Conservation (phyloP, 2,329 filamentous ascomycete species). For the Paecilomyces sp. region DNA sequence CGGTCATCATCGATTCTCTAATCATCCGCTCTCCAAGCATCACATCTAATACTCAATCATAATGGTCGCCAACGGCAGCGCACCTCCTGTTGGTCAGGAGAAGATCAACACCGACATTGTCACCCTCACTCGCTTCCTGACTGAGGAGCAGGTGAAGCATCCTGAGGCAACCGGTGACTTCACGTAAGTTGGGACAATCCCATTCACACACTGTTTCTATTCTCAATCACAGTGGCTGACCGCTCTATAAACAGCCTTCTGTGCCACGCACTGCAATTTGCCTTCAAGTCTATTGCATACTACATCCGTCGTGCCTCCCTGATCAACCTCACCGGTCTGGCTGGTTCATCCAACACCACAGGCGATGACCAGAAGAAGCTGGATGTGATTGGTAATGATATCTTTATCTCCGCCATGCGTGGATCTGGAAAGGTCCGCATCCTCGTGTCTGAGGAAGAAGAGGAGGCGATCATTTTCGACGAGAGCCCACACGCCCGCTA, state of each 20-base stretch:
- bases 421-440: slow-evolving; percentile 85
- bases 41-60: slow-evolving; percentile 24
- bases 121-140: slow-evolving; percentile 90
- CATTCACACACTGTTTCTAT: neutral
- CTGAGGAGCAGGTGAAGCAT: slow-evolving; percentile 90
- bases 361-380: slow-evolving; percentile 99
- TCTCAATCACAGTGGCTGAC: neutral
- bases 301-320: slow-evolving; percentile 95
- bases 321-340: slow-evolving; percentile 91
- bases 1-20: slow-evolving; percentile 2
- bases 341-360: slow-evolving; percentile 88
- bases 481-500: slow-evolving; percentile 71
- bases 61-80: slow-evolving; percentile 34
- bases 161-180: slow-evolving; percentile 96
- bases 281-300: slow-evolving; percentile 99
- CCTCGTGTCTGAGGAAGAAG: slow-evolving; percentile 96
- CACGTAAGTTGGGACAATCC: slow-evolving; percentile 57
- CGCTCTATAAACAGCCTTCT: slow-evolving; percentile 57
- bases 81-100: slow-evolving; percentile 55
- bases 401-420: slow-evolving; percentile 93
- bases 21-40: slow-evolving; percentile 1
- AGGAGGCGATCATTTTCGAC: slow-evolving; percentile 81
- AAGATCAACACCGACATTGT: slow-evolving; percentile 94
- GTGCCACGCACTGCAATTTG: slow-evolving; percentile 96
- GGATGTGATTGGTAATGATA: slow-evolving; percentile 96